Evolutionary conservation across 2,329 filamentous ascomycete species (phyloP).

Genomic region (Penicillium sp.): DNA sequence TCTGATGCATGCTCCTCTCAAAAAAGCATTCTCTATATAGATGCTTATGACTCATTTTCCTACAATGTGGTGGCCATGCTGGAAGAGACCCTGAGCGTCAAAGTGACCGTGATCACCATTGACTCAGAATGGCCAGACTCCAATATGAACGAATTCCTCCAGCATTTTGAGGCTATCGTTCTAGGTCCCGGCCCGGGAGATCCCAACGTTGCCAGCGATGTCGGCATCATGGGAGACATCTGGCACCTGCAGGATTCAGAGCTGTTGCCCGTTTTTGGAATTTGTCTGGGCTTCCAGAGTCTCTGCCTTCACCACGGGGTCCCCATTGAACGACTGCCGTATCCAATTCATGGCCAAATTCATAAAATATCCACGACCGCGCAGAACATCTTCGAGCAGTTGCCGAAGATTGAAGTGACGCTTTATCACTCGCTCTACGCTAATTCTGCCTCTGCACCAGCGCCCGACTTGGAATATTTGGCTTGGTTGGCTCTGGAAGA

Average conservation of each 20-base stretch:
- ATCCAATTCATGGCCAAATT: constrained; percentile 82
- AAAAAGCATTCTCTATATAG: constrained; percentile 75
- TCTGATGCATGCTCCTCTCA: background rate
- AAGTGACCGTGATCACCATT: constrained; percentile 73
- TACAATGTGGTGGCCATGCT: constrained; percentile 90
- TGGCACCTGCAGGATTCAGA: constrained; percentile 67
- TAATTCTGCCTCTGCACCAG: constrained; percentile 36
- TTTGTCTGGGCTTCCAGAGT: constrained; percentile 88
- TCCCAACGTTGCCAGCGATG: constrained; percentile 70
- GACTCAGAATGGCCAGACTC: constrained; percentile 53
- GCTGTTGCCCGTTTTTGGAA: constrained; percentile 76
- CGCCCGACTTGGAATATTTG: constrained; percentile 52
- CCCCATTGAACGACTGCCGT: constrained; percentile 64
- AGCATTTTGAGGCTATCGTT: constrained; percentile 78
- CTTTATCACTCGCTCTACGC: constrained; percentile 71
- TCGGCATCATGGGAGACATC: constrained; percentile 77
- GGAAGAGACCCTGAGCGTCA: constrained; percentile 65
- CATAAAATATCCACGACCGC: constrained; percentile 63
- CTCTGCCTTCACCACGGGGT: constrained; percentile 70
- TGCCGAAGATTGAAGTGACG: constrained; percentile 67
- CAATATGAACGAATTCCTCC: constrained; percentile 52
- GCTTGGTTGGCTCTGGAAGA: constrained; percentile 61
- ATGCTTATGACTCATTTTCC: constrained; percentile 95
- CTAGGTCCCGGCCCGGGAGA: constrained; percentile 89
- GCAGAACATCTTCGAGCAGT: constrained; percentile 65